These are phyloP conservation scores for Cylindrotheca closterium DNA, from an alignment of 108 stramenopile genomes.

Conservation along the genomic window DNA sequence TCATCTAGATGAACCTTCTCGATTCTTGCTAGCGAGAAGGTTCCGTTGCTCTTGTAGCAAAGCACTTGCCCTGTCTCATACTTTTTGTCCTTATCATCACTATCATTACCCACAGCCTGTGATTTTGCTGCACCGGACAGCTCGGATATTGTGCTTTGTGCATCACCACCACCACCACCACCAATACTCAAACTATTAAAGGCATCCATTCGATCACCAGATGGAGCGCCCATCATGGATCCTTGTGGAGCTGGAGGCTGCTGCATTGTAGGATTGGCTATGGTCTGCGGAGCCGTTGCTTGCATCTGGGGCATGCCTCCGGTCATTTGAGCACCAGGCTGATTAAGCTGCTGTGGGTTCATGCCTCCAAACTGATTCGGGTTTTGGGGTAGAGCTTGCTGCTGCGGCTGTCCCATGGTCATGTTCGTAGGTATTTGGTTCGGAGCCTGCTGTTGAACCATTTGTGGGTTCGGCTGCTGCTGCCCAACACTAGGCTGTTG, in stretches of 20 bases:
- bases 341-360: neutral
- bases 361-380: neutral
- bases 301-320: neutral
- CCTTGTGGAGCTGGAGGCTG: neutral
- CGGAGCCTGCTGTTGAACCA: conserved; percentile 8
- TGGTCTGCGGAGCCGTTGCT: conserved; percentile 5
- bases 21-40: conserved; percentile 31
- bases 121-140: neutral
- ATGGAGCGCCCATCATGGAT: neutral
- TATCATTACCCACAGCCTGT: neutral
- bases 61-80: conserved; percentile 19
- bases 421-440: conserved; percentile 4
- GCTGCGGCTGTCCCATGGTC: neutral
- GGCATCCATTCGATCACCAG: conserved; percentile 40
- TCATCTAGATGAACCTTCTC: conserved; percentile 69
- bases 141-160: neutral
- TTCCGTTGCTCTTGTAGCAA: conserved; percentile 51
- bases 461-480: conserved; percentile 13
- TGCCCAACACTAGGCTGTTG: conserved; percentile 6
- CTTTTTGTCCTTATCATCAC: neutral
- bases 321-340: conserved; percentile 6
- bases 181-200: conserved; percentile 35
- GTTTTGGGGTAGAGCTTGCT: neutral
- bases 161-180: neutral
- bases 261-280: neutral